Percentiles rank a stretch among this genome's conserved stretches.
Conservation (phyloP, 306 rosid genomes). For the Alnus glutinosa region DNA sequence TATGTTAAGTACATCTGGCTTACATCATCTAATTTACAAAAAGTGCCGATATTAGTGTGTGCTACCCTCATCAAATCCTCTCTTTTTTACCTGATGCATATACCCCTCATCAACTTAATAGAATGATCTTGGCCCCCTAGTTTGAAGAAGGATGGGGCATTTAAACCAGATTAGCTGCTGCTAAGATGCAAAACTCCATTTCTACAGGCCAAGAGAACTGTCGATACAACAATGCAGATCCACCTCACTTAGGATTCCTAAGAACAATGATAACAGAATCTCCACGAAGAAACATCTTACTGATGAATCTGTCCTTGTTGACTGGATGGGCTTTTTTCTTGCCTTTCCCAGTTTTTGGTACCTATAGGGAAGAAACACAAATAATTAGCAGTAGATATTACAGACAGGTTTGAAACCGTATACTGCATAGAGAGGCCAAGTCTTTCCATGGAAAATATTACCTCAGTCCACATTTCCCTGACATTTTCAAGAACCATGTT, state of each 20-base stretch:
- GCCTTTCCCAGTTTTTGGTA: conserved; percentile 86
- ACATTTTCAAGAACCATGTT: conserved; percentile 98
- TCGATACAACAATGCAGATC: not conserved
- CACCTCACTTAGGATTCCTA: conserved; percentile 80
- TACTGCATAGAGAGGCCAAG: not conserved
- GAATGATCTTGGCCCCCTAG: not conserved
- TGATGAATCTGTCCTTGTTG: conserved; percentile 91
- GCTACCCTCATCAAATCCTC: no score
- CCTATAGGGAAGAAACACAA: conserved; percentile 36
- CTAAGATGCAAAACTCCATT: conserved; percentile 2
- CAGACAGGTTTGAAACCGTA: not conserved
- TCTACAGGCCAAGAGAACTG: not conserved
- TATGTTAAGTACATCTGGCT: not conserved
- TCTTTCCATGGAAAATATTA: conserved; percentile 19
- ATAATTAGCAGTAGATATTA: not conserved
- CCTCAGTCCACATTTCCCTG: conserved; percentile 99
- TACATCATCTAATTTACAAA: not conserved
- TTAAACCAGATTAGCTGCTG: not conserved
- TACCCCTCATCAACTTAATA: no score
- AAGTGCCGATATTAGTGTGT: not conserved
- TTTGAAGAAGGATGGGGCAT: not conserved
- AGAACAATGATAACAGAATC: conserved; percentile 90
- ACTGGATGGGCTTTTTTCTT: conserved; percentile 89
- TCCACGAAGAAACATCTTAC: conserved; percentile 89
- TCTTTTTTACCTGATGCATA: not conserved